Percentiles rank a stretch among this genome's conserved stretches.
phyloP scores from a whole-genome alignment of 1,284 basidiomycete species.

The Pascua sp. region DNA sequence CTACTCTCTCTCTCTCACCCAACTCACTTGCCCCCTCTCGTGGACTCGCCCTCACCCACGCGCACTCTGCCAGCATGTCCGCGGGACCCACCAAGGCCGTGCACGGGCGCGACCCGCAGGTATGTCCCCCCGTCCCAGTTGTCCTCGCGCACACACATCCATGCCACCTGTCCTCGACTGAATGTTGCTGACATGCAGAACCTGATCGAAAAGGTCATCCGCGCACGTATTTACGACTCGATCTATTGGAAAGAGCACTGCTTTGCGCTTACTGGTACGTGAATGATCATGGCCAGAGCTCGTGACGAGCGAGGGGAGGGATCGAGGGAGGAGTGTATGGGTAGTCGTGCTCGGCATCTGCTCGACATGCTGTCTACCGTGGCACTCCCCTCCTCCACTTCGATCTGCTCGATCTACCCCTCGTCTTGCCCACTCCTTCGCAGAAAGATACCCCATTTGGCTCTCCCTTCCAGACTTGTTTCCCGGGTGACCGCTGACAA shows the following conservation, averaged over 20 bases:
- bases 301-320: neutral
- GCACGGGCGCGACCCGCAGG: slow-evolving; percentile 93
- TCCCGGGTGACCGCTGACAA: neutral
- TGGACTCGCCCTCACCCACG: neutral
- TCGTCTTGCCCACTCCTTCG: neutral
- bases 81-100: slow-evolving; percentile 53
- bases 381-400: no score
- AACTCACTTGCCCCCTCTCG: no score
- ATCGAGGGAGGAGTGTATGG: no score
- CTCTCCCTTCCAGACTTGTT: neutral
- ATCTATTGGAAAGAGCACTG: slow-evolving; percentile 96
- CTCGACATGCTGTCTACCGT: neutral
- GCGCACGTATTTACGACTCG: slow-evolving; percentile 93
- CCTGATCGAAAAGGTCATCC: slow-evolving; percentile 93
- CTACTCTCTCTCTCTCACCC: no score
- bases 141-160: no score
- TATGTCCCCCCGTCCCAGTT: slow-evolving; percentile 37
- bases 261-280: slow-evolving; percentile 79
- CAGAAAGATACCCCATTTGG: neutral
- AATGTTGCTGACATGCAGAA: slow-evolving; percentile 58
- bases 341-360: neutral
- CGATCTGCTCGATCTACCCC: no score
- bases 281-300: neutral
- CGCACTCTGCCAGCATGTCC: slow-evolving; percentile 5
- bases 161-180: neutral